Evolutionary conservation across 2,329 filamentous ascomycete genomes (phyloP).

Genomic region (Stemphylium lycopersici): DNA sequence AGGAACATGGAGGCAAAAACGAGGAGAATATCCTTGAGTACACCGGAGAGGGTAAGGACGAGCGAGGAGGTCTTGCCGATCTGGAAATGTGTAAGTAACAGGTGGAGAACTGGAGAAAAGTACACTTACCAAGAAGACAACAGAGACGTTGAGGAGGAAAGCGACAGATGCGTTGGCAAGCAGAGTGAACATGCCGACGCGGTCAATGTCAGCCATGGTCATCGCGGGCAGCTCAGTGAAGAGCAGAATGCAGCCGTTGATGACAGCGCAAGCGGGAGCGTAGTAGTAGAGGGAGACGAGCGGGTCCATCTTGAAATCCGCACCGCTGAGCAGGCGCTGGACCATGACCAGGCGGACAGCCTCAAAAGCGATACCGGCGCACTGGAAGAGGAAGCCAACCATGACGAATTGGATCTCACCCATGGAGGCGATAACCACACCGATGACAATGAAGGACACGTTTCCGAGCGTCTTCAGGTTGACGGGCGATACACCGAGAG

Average conservation of each 20-base stretch:
- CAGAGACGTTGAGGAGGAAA: slow-evolving; percentile 82
- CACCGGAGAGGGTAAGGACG: slow-evolving; percentile 84
- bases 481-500: slow-evolving; percentile 80
- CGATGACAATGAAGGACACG: slow-evolving; percentile 91
- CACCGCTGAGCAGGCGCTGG: slow-evolving; percentile 78
- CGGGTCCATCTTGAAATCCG: slow-evolving; percentile 91
- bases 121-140: slow-evolving; percentile 75
- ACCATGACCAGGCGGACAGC: slow-evolving; percentile 84
- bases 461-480: slow-evolving; percentile 89
- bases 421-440: slow-evolving; percentile 91
- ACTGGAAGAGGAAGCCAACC: slow-evolving; percentile 79
- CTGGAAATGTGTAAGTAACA: slow-evolving; percentile 52
- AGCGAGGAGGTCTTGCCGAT: slow-evolving; percentile 88
- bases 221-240: slow-evolving; percentile 75
- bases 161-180: slow-evolving; percentile 78
- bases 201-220: slow-evolving; percentile 71
- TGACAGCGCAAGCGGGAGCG: slow-evolving; percentile 79
- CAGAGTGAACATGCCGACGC: slow-evolving; percentile 74
- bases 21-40: slow-evolving; percentile 86
- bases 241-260: slow-evolving; percentile 77
- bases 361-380: slow-evolving; percentile 79
- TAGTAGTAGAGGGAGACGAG: slow-evolving; percentile 91
- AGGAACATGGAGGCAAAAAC: slow-evolving; percentile 80
- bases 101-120: slow-evolving; percentile 42
- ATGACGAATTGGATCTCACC: slow-evolving; percentile 94